These are phyloP conservation scores for Ulmus americana DNA, from an alignment of 331 rosid species.

Conservation along the genomic window DNA sequence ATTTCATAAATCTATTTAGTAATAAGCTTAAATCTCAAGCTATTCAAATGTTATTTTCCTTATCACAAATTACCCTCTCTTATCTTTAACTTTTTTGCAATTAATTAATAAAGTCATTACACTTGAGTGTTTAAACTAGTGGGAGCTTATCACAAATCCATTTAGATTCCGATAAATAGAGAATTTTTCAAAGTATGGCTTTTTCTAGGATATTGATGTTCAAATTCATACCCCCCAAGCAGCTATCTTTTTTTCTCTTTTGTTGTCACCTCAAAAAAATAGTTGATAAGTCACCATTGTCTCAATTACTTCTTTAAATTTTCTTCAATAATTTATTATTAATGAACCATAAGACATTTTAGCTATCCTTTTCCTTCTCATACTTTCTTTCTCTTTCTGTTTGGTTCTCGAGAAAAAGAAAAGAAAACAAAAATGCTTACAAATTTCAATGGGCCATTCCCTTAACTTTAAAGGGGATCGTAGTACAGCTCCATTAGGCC, in stretches of 20 bases:
- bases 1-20: too few relatives aligned
- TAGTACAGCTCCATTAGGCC: neutral
- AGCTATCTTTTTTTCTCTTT: neutral
- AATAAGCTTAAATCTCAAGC: too few relatives aligned
- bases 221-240: neutral
- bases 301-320: neutral
- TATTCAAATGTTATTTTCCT: too few relatives aligned
- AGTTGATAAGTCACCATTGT: neutral
- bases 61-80: too few relatives aligned
- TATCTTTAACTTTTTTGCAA: too few relatives aligned
- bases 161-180: too few relatives aligned
- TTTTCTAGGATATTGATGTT: neutral
- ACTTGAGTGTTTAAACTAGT: too few relatives aligned
- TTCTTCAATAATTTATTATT: neutral
- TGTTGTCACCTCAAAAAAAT: neutral
- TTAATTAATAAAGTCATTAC: too few relatives aligned
- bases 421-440: too few relatives aligned
- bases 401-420: neutral
- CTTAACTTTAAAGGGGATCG: neutral
- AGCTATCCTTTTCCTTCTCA: neutral
- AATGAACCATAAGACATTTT: neutral
- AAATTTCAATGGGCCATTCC: too few relatives aligned
- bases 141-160: too few relatives aligned
- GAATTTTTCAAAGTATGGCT: too few relatives aligned
- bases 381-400: neutral